Percentiles rank a stretch among this genome's conserved stretches.
phyloP scores from a whole-genome alignment of 75 land plant genomes.

The Ceratopteris richardii region DNA sequence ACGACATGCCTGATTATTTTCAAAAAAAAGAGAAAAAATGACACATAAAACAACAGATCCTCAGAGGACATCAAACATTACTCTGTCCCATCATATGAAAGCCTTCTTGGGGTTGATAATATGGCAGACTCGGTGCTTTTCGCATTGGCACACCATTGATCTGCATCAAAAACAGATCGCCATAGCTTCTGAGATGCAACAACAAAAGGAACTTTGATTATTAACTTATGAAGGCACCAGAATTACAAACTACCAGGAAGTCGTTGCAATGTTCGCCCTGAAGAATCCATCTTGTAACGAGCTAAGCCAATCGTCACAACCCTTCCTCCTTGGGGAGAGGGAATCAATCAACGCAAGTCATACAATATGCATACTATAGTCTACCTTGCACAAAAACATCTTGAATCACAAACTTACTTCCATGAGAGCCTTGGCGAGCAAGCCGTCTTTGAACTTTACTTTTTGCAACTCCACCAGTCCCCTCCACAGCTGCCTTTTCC shows the following conservation, averaged over 20 bases:
- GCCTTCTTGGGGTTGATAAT: slow-evolving; percentile 49
- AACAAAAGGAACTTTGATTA: neutral
- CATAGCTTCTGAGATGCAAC: slow-evolving; percentile 6
- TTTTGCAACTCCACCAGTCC: slow-evolving; percentile 8
- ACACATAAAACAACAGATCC: no score
- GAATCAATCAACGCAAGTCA: no score
- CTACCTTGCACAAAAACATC: no score
- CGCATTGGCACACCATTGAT: slow-evolving; percentile 9
- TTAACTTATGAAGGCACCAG: slow-evolving; percentile 1
- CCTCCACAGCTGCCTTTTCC: slow-evolving; percentile 24
- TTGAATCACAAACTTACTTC: slow-evolving; percentile 2
- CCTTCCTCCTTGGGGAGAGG: slow-evolving; percentile 35
- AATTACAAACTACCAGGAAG: slow-evolving; percentile 24
- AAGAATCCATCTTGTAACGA: slow-evolving; percentile 36
- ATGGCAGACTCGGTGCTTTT: slow-evolving; percentile 14
- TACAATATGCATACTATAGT: no score
- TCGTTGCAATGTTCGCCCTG: slow-evolving; percentile 26
- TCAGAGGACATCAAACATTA: slow-evolving; percentile 26
- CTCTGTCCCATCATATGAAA: slow-evolving; percentile 71
- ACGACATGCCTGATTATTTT: no score
- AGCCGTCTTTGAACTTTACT: slow-evolving; percentile 9
- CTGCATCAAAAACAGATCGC: slow-evolving; percentile 18
- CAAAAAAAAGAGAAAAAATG: no score
- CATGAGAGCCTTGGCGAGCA: slow-evolving; percentile 5
- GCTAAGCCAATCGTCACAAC: slow-evolving; percentile 27